Base-by-base conservation (phyloP, 345 rosid genomes). In the Salix dunnii region DNA sequence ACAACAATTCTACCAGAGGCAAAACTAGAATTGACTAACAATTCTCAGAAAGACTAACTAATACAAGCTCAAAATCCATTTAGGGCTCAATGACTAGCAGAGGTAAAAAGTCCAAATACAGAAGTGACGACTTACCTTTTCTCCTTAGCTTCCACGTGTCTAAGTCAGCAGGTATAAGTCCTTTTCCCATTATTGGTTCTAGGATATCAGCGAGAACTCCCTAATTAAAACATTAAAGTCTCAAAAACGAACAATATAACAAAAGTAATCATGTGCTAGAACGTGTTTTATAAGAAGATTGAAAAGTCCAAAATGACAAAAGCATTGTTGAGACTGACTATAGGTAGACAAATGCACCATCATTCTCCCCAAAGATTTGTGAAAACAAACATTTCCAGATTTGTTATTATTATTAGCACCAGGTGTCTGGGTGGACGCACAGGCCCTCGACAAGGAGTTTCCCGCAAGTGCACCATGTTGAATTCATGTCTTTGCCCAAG, bases 171-270 rank as follows among this genome's bases (percentile, higher is more conserved):
- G 99, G 99, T 82, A 95, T 91, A 80, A 95, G 91, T 79, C 99
- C 99, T 84, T 92, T 95, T 4, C 97, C 99, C 99, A 95, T 95
- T 83, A 92, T 92, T 5, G 99, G 97, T 81, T 92, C 99, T 49
- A 92, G 87, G 77, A 95, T 95, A 83, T 95, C 97, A 81, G 99
- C 97, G 84, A 95, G 97, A 86, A 95, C 91, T 77, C 99, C 99
- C 97, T 95, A 74, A 20, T 70, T 33, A 83, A 71, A 78, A 72
- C 68, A 73, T 51, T 31, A 40, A 18, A 82, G 66, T 35, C 62
- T 46, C 21, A 68, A 79, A 21, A 5, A 67, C 64, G 35, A 49
- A n/a, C 5, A 25, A 20, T 28, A 21, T 10, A 18, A n/a, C 13
- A 62, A 62, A 46, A 46, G 49, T 23, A 43, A 65, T 35, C 6